Evolutionary conservation across 2,329 filamentous ascomycete genomes (phyloP).

Genomic region (Zasmidium cellare): DNA sequence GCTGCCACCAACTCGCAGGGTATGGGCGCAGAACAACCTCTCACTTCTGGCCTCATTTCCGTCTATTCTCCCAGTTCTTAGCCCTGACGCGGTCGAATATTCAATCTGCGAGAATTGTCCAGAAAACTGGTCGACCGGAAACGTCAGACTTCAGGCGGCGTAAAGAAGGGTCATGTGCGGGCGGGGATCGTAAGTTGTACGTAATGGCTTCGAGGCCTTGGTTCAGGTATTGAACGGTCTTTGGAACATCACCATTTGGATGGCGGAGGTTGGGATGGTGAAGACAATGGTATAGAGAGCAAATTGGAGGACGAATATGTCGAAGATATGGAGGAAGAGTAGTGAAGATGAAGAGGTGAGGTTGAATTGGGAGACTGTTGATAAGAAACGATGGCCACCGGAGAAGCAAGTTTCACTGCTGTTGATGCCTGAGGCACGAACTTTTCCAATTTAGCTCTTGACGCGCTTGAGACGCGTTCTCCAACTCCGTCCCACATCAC

Average conservation of each 20-base stretch:
- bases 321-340: not conserved
- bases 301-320: no score
- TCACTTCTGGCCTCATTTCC: not conserved
- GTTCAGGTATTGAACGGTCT: not conserved
- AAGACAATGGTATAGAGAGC: no score
- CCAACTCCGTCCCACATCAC: not conserved
- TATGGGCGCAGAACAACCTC: not conserved
- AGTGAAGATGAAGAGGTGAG: not conserved
- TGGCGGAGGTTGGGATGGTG: no score
- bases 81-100: not conserved
- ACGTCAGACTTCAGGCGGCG: not conserved
- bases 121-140: not conserved
- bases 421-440: not conserved
- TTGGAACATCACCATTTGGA: no score
- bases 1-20: not conserved
- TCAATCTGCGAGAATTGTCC: not conserved
- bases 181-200: not conserved
- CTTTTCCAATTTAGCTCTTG: not conserved
- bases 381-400: not conserved
- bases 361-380: not conserved
- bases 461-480: not conserved
- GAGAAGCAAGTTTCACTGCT: not conserved
- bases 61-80: no score
- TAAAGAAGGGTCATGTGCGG: not conserved
- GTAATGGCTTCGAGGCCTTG: not conserved